Evolutionary conservation across 495 filamentous ascomycete genomes (phyloP).

Genomic region (Talaromyces stipitatus): DNA sequence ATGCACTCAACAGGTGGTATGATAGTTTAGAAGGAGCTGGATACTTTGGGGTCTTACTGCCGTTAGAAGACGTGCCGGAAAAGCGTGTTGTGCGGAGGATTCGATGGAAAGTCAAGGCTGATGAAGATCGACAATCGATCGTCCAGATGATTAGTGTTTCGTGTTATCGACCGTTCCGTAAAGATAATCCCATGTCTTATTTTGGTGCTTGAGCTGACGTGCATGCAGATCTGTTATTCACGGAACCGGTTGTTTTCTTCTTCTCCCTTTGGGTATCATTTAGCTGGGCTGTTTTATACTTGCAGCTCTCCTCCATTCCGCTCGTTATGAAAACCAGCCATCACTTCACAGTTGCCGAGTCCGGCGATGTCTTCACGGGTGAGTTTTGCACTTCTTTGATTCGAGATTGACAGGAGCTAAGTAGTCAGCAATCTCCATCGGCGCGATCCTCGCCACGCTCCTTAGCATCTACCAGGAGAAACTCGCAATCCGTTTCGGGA

Average conservation of each 20-base stretch:
- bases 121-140: constrained; percentile 69
- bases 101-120: constrained; percentile 77
- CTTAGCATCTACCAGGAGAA: constrained; percentile 71
- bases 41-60: constrained; percentile 53
- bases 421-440: constrained; percentile 61
- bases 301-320: constrained; percentile 72
- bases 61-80: constrained; percentile 17
- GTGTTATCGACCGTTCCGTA: constrained; percentile 66
- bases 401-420: neutral
- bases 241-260: constrained; percentile 90
- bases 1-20: constrained; percentile 70
- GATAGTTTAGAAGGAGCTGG: constrained; percentile 60
- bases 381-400: too few species aligned
- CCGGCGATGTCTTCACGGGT: constrained; percentile 63
- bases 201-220: constrained; percentile 4
- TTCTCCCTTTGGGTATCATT: constrained; percentile 90
- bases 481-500: constrained; percentile 32
- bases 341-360: constrained; percentile 58
- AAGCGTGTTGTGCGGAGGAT: constrained; percentile 47
- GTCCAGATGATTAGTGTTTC: constrained; percentile 68
- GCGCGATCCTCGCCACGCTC: constrained; percentile 57
- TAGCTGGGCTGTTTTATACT: constrained; percentile 83
- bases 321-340: constrained; percentile 68
- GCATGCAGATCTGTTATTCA: constrained; percentile 59
- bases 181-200: constrained; percentile 9